Evolutionary conservation across 2,329 filamentous ascomycete genomes (phyloP).

Genomic region (Trichophyton mentagrophytes): DNA sequence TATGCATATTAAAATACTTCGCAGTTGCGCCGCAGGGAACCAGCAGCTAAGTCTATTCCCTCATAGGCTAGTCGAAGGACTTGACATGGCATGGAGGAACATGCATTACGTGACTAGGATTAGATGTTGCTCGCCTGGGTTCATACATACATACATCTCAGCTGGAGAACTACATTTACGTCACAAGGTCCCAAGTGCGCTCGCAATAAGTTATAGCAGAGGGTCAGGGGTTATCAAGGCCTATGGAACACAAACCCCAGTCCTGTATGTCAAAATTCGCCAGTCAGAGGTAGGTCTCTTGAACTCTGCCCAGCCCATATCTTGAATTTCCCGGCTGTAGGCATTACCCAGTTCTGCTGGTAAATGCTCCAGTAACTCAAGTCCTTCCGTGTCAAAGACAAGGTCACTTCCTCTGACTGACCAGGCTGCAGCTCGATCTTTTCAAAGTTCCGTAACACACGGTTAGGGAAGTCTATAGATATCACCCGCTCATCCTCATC

Average conservation of each 20-base stretch:
- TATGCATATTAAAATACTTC: background rate
- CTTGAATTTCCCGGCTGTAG: conserved; percentile 16
- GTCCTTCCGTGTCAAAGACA: conserved; percentile 33
- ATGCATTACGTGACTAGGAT: background rate
- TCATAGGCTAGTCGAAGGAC: background rate
- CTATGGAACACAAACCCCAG: background rate
- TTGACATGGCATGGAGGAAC: background rate
- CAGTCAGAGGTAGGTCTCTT: conserved; percentile 16
- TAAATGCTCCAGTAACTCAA: conserved; percentile 27
- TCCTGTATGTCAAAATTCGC: conserved; percentile 7
- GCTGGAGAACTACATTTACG: background rate
- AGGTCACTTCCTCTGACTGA: conserved; percentile 30
- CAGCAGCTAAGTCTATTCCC: background rate
- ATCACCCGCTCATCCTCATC: background rate
- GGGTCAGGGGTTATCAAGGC: background rate
- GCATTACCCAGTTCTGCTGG: conserved; percentile 25
- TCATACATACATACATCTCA: background rate
- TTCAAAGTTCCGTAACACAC: conserved; percentile 41
- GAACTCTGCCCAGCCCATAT: conserved; percentile 19
- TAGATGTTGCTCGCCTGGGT: background rate
- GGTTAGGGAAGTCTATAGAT: conserved; percentile 16
- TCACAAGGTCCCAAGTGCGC: background rate
- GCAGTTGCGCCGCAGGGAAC: background rate
- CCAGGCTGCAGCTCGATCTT: conserved; percentile 36
- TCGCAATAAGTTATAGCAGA: background rate